Percentiles rank a stretch among this genome's conserved stretches.
phyloP scores from a whole-genome alignment of 140 eudicot genomes.

The Stevia rebaudiana region DNA sequence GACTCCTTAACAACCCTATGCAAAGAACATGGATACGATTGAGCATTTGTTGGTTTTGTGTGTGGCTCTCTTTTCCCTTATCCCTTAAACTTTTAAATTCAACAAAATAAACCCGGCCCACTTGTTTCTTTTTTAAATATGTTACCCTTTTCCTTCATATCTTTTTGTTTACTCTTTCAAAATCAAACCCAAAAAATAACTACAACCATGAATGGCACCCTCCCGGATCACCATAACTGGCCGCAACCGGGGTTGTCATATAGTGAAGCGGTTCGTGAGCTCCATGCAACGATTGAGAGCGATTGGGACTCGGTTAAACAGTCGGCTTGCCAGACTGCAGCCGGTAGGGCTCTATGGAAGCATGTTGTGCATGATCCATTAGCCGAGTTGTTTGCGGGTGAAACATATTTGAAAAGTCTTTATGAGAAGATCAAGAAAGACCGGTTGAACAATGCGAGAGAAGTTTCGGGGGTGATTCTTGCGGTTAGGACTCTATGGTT shows the following conservation, averaged over 20 bases:
- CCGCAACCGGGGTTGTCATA: constrained; percentile 48
- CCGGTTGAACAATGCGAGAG: constrained; percentile 63
- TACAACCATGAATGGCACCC: constrained; percentile 44
- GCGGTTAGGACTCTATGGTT: constrained; percentile 97
- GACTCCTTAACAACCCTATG: constrained; percentile 56
- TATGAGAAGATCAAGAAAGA: constrained; percentile 92
- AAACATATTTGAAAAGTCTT: constrained; percentile 57
- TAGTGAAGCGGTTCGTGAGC: constrained; percentile 45
- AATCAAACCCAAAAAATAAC: constrained; percentile 1
- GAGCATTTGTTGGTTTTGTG: constrained; percentile 56
- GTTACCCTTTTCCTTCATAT: constrained; percentile 25
- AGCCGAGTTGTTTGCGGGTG: constrained; percentile 92
- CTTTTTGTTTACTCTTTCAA: constrained; percentile 28
- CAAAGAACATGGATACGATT: constrained; percentile 47
- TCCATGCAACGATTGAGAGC: constrained; percentile 71
- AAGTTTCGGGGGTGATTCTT: constrained; percentile 82
- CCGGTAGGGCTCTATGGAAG: constrained; percentile 94
- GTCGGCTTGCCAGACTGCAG: constrained; percentile 95
- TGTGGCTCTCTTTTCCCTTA: constrained; percentile 91
- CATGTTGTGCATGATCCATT: constrained; percentile 78
- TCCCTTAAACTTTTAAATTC: constrained; percentile 29
- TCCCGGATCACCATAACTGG: constrained; percentile 51
- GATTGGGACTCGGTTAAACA: constrained; percentile 76
- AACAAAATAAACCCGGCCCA: constrained; percentile 19
- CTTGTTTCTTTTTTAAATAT: constrained; percentile 11